Base-by-base conservation (phyloP, 2,329 filamentous ascomycete species). In the Hirsutella rhossiliensis region DNA sequence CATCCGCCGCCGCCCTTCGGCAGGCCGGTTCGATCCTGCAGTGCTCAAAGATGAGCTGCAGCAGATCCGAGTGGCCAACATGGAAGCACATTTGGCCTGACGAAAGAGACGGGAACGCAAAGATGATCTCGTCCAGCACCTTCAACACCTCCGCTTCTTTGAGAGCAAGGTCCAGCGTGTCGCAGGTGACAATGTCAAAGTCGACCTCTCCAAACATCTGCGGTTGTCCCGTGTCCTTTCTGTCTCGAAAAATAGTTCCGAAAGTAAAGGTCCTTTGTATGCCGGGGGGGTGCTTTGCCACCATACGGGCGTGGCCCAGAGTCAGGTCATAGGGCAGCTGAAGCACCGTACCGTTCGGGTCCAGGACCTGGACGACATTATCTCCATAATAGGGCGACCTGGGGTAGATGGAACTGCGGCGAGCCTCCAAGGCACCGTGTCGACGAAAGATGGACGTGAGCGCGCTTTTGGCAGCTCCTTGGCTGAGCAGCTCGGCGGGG, bases 311-410 rank as follows among this genome's bases (percentile, higher is more conserved):
- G 59, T 94, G 82, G 2, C 90, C 88, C 50, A 97, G 72, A 2
- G 88, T 95, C 19, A 97, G 69, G 60, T 98, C 92, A 55, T 87
- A 96, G 0, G 92, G 92, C n/a, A 98, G 67, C 58, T 98, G 92
- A 8, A 97, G 71, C 2, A 96, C 71, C n/a, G 84, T 90, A 3
- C 90, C 92, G 48, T 82, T 85, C 2, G 80, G 72, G 59, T 95
- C 87, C 23, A 98, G 69, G 13, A 97, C 65, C 48, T 86, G 82
- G 15, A 94, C 84, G 13, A 84, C 82, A 52, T 85, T 85, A 41
- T 74, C 58, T 39, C 70, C 56, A 56, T 96, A 96, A 56, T 90
- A 81, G 11, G 76, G 72, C 1, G 89, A 94, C 38, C 83, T 76
- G 2, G 92, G 92, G 49, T 97, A 87, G 4, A 97, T 68, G 28